A percentile compares a stretch with the other conserved stretches of the same genome.
Evolutionary conservation across 768 basidiomycete species (phyloP).

Genomic region (Roridomyces roridus): DNA sequence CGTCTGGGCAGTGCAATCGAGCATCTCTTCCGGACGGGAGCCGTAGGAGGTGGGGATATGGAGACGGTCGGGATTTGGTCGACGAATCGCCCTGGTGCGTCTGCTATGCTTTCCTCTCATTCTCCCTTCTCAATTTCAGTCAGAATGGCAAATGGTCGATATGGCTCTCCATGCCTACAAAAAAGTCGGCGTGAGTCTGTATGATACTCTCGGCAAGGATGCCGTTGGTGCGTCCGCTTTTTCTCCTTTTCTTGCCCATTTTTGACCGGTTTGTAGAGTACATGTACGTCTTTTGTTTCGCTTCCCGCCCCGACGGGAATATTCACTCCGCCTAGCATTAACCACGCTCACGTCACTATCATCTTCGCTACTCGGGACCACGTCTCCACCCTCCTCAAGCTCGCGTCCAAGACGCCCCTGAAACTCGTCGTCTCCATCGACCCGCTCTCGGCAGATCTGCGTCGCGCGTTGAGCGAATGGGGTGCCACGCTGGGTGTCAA

Average conservation of each 20-base stretch:
- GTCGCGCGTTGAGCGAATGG: conserved; percentile 71
- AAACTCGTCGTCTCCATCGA: conserved; percentile 84
- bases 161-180: conserved; percentile 81
- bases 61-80: conserved; percentile 88
- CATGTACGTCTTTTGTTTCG: conserved; percentile 55
- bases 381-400: conserved; percentile 75
- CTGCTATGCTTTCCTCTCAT: neutral
- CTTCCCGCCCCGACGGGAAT: too few species aligned
- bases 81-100: conserved; percentile 76
- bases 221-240: conserved; percentile 71
- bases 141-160: conserved; percentile 96
- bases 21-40: conserved; percentile 68
- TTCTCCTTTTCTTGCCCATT: neutral
- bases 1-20: conserved; percentile 78
- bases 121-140: neutral
- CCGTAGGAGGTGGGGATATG: conserved; percentile 67
- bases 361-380: conserved; percentile 80
- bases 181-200: conserved; percentile 86
- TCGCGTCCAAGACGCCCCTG: conserved; percentile 67
- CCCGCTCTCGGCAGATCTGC: conserved; percentile 53
- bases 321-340: too few species aligned
- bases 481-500: conserved; percentile 65
- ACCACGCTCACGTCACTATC: conserved; percentile 82
- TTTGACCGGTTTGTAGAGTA: conserved; percentile 56
- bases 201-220: conserved; percentile 93